Evolutionary conservation across 352 stramenopile genomes (phyloP).

Genomic region (Globisporangium parvum): DNA sequence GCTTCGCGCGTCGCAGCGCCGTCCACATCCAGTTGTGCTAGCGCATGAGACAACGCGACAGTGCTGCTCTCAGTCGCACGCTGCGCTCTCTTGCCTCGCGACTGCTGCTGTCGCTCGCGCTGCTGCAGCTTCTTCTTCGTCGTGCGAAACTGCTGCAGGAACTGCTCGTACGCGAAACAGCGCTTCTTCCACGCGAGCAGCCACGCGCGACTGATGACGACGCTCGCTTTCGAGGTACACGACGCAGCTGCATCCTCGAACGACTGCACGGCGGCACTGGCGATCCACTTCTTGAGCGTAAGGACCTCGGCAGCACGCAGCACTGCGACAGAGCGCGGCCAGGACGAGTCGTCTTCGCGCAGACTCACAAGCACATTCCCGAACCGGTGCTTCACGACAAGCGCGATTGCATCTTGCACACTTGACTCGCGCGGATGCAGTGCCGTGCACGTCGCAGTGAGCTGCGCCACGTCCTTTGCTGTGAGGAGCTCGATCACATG

Average conservation of each 20-base stretch:
- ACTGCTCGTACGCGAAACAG: constrained; percentile 68
- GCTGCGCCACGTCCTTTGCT: constrained; percentile 41
- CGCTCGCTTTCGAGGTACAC: constrained; percentile 23
- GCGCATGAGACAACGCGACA: not conserved
- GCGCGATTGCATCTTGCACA: constrained; percentile 51
- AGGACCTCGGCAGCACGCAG: constrained; percentile 63
- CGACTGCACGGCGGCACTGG: constrained; percentile 21
- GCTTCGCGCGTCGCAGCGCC: constrained; percentile 24
- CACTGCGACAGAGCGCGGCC: constrained; percentile 51
- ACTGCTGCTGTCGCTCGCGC: constrained; percentile 15
- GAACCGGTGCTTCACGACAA: constrained; percentile 51
- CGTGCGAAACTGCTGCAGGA: constrained; percentile 59
- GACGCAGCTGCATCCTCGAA: constrained; percentile 31
- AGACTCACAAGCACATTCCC: constrained; percentile 48
- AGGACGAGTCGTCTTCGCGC: constrained; percentile 36
- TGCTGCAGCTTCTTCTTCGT: constrained; percentile 66
- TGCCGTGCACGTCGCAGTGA: constrained; percentile 36
- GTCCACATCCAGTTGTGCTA: constrained; percentile 20
- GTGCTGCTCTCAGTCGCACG: constrained; percentile 12
- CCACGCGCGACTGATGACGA: constrained; percentile 73
- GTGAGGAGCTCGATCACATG: constrained; percentile 62
- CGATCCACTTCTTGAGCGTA: constrained; percentile 52
- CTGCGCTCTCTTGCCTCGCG: not conserved
- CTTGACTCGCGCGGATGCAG: constrained; percentile 24
- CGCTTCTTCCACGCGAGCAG: constrained; percentile 68